phyloP scores from a whole-genome alignment of 2,329 filamentous ascomycete genomes.

The Botryotinia globosa region DNA sequence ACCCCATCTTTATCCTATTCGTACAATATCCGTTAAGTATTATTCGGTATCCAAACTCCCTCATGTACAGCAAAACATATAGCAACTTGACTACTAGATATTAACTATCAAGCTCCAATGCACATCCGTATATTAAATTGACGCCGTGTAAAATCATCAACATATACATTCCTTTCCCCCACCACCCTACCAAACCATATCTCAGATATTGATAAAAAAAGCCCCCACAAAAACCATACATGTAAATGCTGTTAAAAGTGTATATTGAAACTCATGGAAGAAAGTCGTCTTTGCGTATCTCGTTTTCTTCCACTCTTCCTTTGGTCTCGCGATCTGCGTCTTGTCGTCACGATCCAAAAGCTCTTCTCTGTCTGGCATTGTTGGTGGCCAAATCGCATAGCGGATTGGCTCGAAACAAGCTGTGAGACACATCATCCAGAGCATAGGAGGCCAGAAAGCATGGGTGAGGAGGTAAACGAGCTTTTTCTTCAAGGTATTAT shows the following conservation, averaged over 20 bases:
- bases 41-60: not conserved
- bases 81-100: not conserved
- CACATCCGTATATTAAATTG: not conserved
- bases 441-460: conserved; percentile 59
- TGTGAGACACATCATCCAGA: conserved; percentile 43
- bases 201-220: conserved; percentile 16
- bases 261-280: conserved; percentile 57
- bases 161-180: not conserved
- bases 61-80: not conserved
- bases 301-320: conserved; percentile 50
- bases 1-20: not conserved
- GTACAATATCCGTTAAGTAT: not conserved
- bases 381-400: conserved; percentile 60
- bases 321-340: conserved; percentile 53
- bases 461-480: conserved; percentile 53
- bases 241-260: conserved; percentile 50
- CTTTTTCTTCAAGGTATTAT: conserved; percentile 29
- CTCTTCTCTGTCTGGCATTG: conserved; percentile 55
- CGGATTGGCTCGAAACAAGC: conserved; percentile 51
- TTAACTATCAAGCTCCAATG: not conserved
- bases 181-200: not conserved
- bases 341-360: conserved; percentile 54
- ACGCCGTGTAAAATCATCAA: not conserved
- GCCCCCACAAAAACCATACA: conserved; percentile 45
- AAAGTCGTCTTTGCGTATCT: conserved; percentile 53